Percentiles rank a stretch among this genome's conserved stretches.
Conservation (phyloP, 2,329 filamentous ascomycete species). For the Claviceps pusilla region DNA sequence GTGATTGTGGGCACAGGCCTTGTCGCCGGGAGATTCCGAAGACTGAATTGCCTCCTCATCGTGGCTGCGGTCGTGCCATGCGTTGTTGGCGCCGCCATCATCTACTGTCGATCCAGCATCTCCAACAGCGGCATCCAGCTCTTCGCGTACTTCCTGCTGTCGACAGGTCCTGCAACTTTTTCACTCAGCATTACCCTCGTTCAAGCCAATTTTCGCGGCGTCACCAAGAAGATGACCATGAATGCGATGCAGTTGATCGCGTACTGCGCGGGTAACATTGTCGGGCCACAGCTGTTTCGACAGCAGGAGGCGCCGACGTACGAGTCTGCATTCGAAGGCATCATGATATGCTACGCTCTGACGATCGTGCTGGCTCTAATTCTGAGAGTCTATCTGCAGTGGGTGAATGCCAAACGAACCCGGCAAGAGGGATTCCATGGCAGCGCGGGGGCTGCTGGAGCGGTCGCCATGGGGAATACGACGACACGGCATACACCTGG, state of each 20-base stretch:
- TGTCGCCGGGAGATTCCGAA: constrained; percentile 35
- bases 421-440: constrained; percentile 29
- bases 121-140: constrained; percentile 29
- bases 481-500: constrained; percentile 12
- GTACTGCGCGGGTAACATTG: constrained; percentile 42
- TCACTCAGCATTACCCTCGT: constrained; percentile 40
- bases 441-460: constrained; percentile 26
- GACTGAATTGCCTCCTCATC: constrained; percentile 36
- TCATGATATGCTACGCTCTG: constrained; percentile 41
- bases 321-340: constrained; percentile 37
- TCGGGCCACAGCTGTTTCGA: constrained; percentile 40
- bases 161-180: constrained; percentile 36
- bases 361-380: constrained; percentile 27
- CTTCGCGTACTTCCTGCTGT: constrained; percentile 42
- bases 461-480: constrained; percentile 23
- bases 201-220: constrained; percentile 39
- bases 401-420: constrained; percentile 28
- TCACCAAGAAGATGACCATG: constrained; percentile 46
- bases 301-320: constrained; percentile 34
- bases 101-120: constrained; percentile 30
- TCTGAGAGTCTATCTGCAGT: constrained; percentile 32
- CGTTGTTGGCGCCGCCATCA: constrained; percentile 36
- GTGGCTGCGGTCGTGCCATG: constrained; percentile 33
- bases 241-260: constrained; percentile 39
- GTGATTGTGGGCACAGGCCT: constrained; percentile 35